A percentile compares a stretch with the other conserved stretches of the same genome.
Evolutionary conservation across 2,329 filamentous ascomycete species (phyloP).

Genomic region (Neofusicoccum sp.): DNA sequence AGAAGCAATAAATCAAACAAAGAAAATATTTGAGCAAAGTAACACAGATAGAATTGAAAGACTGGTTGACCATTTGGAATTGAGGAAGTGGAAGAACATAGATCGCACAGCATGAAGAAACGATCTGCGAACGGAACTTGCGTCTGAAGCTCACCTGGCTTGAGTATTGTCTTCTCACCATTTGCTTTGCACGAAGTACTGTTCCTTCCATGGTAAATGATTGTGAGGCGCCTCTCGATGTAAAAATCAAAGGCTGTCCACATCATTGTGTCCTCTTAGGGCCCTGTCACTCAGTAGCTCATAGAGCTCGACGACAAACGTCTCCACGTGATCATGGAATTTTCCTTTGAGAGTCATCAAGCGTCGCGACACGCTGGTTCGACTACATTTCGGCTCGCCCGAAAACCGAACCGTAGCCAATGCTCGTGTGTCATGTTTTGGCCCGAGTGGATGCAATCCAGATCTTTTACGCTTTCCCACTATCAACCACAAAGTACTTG

Average conservation of each 20-base stretch:
- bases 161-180: no score
- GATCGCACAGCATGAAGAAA: neutral
- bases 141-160: neutral
- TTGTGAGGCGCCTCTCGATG: no score
- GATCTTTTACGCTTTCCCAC: constrained; percentile 42
- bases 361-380: no score
- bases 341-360: no score
- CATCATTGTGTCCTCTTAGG: neutral
- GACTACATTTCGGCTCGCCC: neutral
- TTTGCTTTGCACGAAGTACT: no score
- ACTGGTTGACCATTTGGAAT: neutral
- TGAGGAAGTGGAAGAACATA: no score
- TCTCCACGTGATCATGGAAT: no score
- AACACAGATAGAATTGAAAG: neutral
- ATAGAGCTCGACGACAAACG: no score
- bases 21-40: neutral
- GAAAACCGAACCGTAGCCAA: neutral
- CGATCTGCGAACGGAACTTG: neutral
- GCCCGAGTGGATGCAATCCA: no score
- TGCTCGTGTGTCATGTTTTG: neutral
- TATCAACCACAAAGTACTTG: constrained; percentile 75
- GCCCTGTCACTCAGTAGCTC: no score
- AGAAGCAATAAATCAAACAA: neutral
- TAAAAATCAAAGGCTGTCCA: no score
- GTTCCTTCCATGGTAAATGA: no score